Base-by-base conservation (phyloP, 1,284 basidiomycete species). In the Farysia itapuensis region DNA sequence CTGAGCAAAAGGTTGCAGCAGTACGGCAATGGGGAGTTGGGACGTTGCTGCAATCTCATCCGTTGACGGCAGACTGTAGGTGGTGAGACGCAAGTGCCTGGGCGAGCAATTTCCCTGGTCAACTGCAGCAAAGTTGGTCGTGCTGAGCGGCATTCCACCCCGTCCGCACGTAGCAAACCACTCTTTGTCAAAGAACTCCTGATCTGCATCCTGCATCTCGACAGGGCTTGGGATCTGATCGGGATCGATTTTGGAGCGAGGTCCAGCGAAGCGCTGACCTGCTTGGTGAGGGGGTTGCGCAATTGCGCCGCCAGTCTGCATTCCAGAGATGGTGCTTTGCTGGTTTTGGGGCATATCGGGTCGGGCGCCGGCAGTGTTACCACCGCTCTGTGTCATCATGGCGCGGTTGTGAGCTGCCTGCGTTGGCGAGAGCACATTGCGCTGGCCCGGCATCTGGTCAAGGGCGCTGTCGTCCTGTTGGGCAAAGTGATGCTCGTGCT, bases 141-240 rank as follows among this genome's bases (percentile, higher is more conserved):
- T 91, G 16, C 87, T 87, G 14, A 92, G 81, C 0, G 95, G 95
- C 45, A 77, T 50, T 15, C 73, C 67, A 30, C 86, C 88, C 0
- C 87, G 79, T 51, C 87, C 66, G 86, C 80, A 80, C 4, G 90
- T 92, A 78, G 84, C 81, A 64, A 86, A 92, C 43, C 84, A 81
- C 70, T 89, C 84, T 30, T 84, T 66, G 64, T 89, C 85, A 85
- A 90, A 95, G 79, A 84, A 80, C 46, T 85, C 84, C 67, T 89
- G 85, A 81, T 97, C 94, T 16, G 83, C 79, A 68, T 93, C 88
- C 59, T 89, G 86, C 12, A 86, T 82, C 46, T 90, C 87, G 21
- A 91, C 85, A 12, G 91, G 89, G 7, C 90, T 92, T 5, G 95
- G 95, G 37, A 98, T 87, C 77, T 96, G 91, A 59, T 82, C 84